Percentiles rank a stretch among this genome's conserved stretches.
Conservation (phyloP, 768 basidiomycete genomes). For the Psilocybe azurescens region DNA sequence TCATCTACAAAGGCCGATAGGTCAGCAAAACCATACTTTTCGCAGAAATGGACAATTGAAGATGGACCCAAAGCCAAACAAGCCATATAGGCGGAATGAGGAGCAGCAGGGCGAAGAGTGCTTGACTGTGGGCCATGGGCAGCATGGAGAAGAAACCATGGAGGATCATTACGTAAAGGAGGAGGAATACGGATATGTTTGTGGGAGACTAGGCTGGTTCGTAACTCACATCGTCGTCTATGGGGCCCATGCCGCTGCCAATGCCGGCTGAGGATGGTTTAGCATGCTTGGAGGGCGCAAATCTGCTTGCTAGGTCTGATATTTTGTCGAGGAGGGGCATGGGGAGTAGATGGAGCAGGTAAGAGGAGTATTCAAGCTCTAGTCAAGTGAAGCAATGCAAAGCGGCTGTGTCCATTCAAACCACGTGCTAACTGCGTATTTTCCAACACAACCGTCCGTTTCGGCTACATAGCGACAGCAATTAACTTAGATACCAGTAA, state of each 20-base stretch:
- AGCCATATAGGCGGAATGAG: constrained; percentile 69
- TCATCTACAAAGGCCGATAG: constrained; percentile 61
- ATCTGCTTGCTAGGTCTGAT: constrained; percentile 50
- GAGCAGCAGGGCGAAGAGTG: constrained; percentile 65
- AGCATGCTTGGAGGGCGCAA: constrained; percentile 49
- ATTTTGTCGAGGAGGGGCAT: constrained; percentile 68
- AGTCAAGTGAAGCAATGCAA: background rate
- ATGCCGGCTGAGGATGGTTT: constrained; percentile 59
- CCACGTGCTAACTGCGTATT: constrained; percentile 7
- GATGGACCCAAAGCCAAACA: constrained; percentile 71
- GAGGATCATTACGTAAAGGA: constrained; percentile 51
- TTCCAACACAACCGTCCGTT: constrained; percentile 6
- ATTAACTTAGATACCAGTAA: constrained; percentile 19
- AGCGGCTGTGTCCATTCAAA: constrained; percentile 4
- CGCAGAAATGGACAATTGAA: constrained; percentile 22
- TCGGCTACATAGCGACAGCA: constrained; percentile 2
- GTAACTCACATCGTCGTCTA: constrained; percentile 75
- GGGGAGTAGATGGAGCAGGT: constrained; percentile 4
- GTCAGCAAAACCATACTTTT: constrained; percentile 15
- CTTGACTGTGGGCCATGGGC: constrained; percentile 27
- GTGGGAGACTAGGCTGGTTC: constrained; percentile 1
- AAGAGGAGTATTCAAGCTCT: constrained; percentile 1
- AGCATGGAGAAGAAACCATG: constrained; percentile 39
- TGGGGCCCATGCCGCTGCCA: constrained; percentile 61
- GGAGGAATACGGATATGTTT: constrained; percentile 19